phyloP scores from a whole-genome alignment of 2,329 filamentous ascomycete genomes.

The Aspergillus pseudonomiae region DNA sequence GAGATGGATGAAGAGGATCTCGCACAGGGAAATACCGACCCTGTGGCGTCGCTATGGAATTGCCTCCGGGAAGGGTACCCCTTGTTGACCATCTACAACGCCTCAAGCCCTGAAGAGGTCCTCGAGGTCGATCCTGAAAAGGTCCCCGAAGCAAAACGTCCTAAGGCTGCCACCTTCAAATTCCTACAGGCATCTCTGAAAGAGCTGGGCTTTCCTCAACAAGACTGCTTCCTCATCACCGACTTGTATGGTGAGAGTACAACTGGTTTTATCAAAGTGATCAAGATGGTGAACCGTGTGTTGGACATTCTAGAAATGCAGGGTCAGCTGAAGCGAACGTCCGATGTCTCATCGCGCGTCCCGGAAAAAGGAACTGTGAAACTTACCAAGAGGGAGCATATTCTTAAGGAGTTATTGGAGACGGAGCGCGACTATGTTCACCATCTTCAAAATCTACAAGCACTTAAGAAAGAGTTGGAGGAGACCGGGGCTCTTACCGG shows the following conservation, averaged over 20 bases:
- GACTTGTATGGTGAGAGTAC: constrained; percentile 94
- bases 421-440: constrained; percentile 98
- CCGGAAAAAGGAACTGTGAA: constrained; percentile 53
- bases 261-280: constrained; percentile 96
- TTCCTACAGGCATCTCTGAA: constrained; percentile 88
- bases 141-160: constrained; percentile 70
- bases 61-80: constrained; percentile 82
- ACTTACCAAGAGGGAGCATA: constrained; percentile 78
- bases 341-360: constrained; percentile 51
- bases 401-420: constrained; percentile 87
- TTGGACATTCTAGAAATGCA: constrained; percentile 81
- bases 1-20: constrained; percentile 72
- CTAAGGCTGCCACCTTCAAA: constrained; percentile 87
- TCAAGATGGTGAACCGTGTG: constrained; percentile 87
- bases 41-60: constrained; percentile 89
- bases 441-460: constrained; percentile 90
- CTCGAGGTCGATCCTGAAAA: constrained; percentile 68
- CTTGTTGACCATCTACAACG: constrained; percentile 86
- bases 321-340: constrained; percentile 71
- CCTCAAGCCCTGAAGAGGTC: constrained; percentile 69
- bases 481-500: constrained; percentile 85
- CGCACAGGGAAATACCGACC: constrained; percentile 67
- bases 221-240: constrained; percentile 87
- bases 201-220: constrained; percentile 75
- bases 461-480: constrained; percentile 86